Evolutionary conservation across 768 basidiomycete genomes (phyloP), one percentile per base, ranked within the genome.

Genomic region (Russula emetica): DNA sequence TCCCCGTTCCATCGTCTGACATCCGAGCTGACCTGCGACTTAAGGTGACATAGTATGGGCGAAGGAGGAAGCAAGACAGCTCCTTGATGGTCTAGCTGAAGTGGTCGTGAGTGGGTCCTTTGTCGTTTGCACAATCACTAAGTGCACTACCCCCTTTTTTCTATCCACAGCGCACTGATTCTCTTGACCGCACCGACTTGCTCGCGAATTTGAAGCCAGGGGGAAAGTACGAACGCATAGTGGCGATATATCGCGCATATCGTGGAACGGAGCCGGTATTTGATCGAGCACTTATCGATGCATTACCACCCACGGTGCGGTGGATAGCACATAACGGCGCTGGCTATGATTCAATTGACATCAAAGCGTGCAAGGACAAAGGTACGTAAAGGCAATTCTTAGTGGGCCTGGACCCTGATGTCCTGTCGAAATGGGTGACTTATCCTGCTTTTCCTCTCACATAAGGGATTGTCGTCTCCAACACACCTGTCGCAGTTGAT

Each of bases 241-340:
- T 87, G 13, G 94, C 83, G 16, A 86, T 97, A 60, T 95, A 92
- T 77, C 82, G 90, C 47, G 82, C 90, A 73, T 89, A 90, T 74
- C 45, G 85, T 94, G 69, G 93, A 91, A 40, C 14, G 6, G 38
- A 40, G 38, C 38, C 38, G 22, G 76, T 83, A 18, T 94, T 93
- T 70, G 91, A 97, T 73, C 82, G 84, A 72, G 88, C 88, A 66
- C 78, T 96, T 67, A 79, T 97, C 67, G 74, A 79, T 55, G 83
- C 81, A 0, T 78, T 97, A 11, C 86, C 92, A 1, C 65, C 79
- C 1, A 79, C 78, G 22, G 80, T 95, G 66, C 86, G 86, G 70
- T 94, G 89, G 87, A 92, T 96, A 71, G 90, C 87, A 1, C 93
- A 94, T 74, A 94, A 94, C 62, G 94, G 94, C 13, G 93, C 94